Percentiles rank a stretch among this genome's conserved stretches.
Evolutionary conservation across 148 eudicot species (phyloP).

Genomic region (Nepenthes mirabilis): DNA sequence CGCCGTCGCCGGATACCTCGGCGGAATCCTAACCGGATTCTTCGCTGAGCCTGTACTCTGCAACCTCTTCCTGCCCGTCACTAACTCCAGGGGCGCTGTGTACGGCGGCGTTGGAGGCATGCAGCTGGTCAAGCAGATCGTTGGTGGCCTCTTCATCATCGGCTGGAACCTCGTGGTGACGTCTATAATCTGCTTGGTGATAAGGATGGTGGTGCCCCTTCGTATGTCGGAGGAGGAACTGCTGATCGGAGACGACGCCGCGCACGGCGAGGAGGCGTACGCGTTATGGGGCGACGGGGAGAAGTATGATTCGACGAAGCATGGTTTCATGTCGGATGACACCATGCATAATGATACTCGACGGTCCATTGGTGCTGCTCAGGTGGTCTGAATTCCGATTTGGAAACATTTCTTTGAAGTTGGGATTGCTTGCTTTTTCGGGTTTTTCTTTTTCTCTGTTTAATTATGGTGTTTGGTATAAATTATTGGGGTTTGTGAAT

Average conservation of each 20-base stretch:
- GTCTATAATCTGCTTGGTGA: slow-evolving; percentile 28
- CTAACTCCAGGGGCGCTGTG: slow-evolving; percentile 25
- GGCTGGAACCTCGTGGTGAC: slow-evolving; percentile 52
- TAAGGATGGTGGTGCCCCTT: slow-evolving; percentile 25
- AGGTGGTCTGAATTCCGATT: slow-evolving; percentile 18
- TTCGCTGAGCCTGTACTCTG: slow-evolving; percentile 41
- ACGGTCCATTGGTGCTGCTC: slow-evolving; percentile 37
- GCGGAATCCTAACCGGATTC: slow-evolving; percentile 43
- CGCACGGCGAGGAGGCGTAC: slow-evolving; percentile 67
- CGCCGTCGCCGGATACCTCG: slow-evolving; percentile 51
- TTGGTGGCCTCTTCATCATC: slow-evolving; percentile 36
- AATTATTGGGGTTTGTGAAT: too few species aligned
- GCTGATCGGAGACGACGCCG: slow-evolving; percentile 51
- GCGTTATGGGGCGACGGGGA: slow-evolving; percentile 73
- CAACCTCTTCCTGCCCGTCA: slow-evolving; percentile 24
- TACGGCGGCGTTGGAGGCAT: slow-evolving; percentile 39
- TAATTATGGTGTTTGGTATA: too few species aligned
- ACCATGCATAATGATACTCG: neutral
- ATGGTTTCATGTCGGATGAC: slow-evolving; percentile 8
- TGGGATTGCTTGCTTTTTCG: too few species aligned
- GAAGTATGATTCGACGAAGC: slow-evolving; percentile 21
- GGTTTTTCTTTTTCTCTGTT: too few species aligned
- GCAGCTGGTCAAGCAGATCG: slow-evolving; percentile 39
- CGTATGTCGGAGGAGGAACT: slow-evolving; percentile 47
- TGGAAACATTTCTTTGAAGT: neutral